Conservation (phyloP, 2,329 filamentous ascomycete species). For the Sordariomycetes sp. region DNA sequence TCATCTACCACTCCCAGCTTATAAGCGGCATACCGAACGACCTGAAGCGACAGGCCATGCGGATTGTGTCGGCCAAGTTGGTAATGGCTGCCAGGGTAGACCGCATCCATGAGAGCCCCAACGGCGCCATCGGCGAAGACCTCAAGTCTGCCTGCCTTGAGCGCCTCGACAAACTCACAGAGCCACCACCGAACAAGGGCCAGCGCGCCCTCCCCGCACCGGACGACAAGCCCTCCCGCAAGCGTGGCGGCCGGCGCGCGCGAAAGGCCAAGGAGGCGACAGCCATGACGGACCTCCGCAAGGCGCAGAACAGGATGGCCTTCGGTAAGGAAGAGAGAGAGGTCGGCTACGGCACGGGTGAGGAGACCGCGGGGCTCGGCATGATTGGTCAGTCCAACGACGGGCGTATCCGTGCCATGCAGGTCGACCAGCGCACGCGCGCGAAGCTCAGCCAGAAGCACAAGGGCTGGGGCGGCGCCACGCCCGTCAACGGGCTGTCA, state of each 20-base stretch:
- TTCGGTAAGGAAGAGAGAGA: slow-evolving; percentile 95
- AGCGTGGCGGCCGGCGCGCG: slow-evolving; percentile 80
- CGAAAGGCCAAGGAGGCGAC: slow-evolving; percentile 93
- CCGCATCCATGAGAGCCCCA: slow-evolving; percentile 64
- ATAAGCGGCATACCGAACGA: slow-evolving; percentile 76
- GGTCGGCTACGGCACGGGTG: slow-evolving; percentile 77
- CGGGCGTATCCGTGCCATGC: slow-evolving; percentile 74
- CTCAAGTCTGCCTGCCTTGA: slow-evolving; percentile 73
- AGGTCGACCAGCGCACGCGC: slow-evolving; percentile 85
- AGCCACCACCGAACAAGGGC: slow-evolving; percentile 82
- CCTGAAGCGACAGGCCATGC: slow-evolving; percentile 84
- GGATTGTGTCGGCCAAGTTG: slow-evolving; percentile 86
- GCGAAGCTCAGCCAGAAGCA: slow-evolving; percentile 92
- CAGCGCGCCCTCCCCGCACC: slow-evolving; percentile 77
- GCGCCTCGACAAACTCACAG: slow-evolving; percentile 82
- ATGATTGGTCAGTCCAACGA: slow-evolving; percentile 89
- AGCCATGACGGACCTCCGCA: slow-evolving; percentile 91
- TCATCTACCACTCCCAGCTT: slow-evolving; percentile 82
- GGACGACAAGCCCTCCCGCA: slow-evolving; percentile 87
- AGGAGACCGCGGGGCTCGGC: slow-evolving; percentile 75
- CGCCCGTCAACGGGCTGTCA: slow-evolving; percentile 52
- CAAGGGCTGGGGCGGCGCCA: slow-evolving; percentile 79
- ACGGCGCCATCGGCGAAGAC: slow-evolving; percentile 72
- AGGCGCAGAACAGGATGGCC: slow-evolving; percentile 89
- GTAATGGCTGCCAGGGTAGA: slow-evolving; percentile 89